Conservation (phyloP, 2,329 filamentous ascomycete genomes). For the Aspergillus tanneri region DNA sequence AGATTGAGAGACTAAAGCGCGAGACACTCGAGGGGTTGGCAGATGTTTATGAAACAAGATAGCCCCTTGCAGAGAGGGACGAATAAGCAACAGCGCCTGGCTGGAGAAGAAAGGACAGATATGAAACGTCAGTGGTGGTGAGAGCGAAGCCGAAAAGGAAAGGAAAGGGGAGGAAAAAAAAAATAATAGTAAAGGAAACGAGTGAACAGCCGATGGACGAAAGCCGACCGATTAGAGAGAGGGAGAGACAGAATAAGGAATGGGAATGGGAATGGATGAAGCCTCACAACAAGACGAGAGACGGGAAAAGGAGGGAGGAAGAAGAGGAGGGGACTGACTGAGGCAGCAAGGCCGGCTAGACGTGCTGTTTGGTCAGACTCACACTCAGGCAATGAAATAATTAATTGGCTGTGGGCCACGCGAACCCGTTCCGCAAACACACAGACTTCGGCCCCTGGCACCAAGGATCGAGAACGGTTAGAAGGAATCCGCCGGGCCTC, state of each 20-base stretch:
- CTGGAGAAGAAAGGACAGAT: constrained; percentile 21
- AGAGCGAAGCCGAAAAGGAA: constrained; percentile 9
- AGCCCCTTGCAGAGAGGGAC: constrained; percentile 21
- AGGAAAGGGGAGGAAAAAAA: constrained; percentile 16
- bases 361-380: no score
- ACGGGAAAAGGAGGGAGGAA: constrained; percentile 7
- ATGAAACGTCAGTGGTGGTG: constrained; percentile 23
- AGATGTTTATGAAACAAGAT: constrained; percentile 13
- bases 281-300: constrained; percentile 13
- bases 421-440: constrained; percentile 8
- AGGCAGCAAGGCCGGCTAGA: constrained; percentile 8
- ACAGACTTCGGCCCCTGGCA: constrained; percentile 4
- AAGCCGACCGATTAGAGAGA: constrained; percentile 14
- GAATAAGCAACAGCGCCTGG: constrained; percentile 30
- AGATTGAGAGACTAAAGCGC: constrained; percentile 14
- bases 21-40: constrained; percentile 17
- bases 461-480: constrained; percentile 11
- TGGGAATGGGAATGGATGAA: no score
- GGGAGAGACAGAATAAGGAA: constrained; percentile 14
- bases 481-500: no score
- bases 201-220: constrained; percentile 22
- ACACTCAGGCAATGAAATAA: constrained; percentile 3
- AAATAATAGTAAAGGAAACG: constrained; percentile 19
- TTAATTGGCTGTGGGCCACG: constrained; percentile 10
- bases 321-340: constrained; percentile 6